Evolutionary conservation across 2,329 filamentous ascomycete genomes (phyloP).

Genomic region (Leptographium wingfieldii): DNA sequence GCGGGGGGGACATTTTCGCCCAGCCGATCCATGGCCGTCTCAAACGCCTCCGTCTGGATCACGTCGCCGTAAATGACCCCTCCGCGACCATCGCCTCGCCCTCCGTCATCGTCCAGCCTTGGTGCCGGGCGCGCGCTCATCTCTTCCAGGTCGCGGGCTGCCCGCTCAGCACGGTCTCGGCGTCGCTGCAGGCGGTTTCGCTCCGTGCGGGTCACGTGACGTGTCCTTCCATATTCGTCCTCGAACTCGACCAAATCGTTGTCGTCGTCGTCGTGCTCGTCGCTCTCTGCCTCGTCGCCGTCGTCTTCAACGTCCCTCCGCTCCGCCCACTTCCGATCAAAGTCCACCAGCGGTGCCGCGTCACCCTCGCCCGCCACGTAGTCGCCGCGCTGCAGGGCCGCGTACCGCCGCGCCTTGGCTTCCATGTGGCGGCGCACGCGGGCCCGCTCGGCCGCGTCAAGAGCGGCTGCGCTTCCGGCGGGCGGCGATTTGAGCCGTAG

Average conservation of each 20-base stretch:
- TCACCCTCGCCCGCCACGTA: conserved; percentile 55
- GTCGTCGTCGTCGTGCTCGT: conserved; percentile 70
- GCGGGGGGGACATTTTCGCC: conserved; percentile 23
- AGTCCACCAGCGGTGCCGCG: conserved; percentile 67
- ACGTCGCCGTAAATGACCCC: conserved; percentile 69
- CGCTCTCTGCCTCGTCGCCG: conserved; percentile 37
- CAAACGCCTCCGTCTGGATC: conserved; percentile 71
- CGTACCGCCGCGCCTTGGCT: conserved; percentile 79
- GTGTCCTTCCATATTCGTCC: conserved; percentile 83
- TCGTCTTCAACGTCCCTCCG: conserved; percentile 28
- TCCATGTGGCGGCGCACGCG: conserved; percentile 73
- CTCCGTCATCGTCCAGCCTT: too few species aligned
- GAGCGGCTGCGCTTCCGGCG: conserved; percentile 35
- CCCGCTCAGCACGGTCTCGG: conserved; percentile 33
- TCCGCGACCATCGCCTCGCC: conserved; percentile 46
- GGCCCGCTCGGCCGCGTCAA: conserved; percentile 55
- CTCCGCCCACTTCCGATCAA: conserved; percentile 92
- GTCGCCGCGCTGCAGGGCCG: conserved; percentile 82
- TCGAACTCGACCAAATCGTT: conserved; percentile 58
- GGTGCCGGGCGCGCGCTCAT: too few species aligned
- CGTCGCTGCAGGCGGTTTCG: conserved; percentile 50
- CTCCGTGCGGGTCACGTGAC: conserved; percentile 59
- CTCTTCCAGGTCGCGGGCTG: conserved; percentile 41
- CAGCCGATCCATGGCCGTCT: conserved; percentile 58
- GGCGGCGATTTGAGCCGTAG: conserved; percentile 38